phyloP scores from a whole-genome alignment of 192 early-diverging fungal genomes.

The Coemansia sp. region DNA sequence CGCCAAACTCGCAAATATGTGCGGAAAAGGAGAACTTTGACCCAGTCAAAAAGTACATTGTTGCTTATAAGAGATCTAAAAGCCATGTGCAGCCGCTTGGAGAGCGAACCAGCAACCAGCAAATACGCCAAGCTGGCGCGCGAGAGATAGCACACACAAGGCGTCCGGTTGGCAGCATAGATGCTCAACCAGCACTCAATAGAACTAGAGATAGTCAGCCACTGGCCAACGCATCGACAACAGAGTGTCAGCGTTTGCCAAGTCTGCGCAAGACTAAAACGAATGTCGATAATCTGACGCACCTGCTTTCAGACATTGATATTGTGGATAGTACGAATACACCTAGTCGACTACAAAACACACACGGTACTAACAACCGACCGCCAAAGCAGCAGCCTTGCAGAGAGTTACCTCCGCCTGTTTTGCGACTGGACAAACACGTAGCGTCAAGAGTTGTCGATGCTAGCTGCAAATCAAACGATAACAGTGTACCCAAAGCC shows the following conservation, averaged over 20 bases:
- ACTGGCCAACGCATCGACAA: not conserved
- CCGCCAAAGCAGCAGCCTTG: not conserved
- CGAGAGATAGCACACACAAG: not conserved
- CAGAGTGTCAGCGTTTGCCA: not conserved
- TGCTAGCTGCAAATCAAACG: not conserved
- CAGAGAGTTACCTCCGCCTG: not conserved
- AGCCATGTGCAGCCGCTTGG: slow-evolving; percentile 7
- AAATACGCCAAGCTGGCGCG: not conserved
- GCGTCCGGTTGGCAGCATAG: not conserved
- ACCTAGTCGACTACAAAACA: not conserved
- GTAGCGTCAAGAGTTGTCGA: not conserved
- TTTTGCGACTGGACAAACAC: not conserved
- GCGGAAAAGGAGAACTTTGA: slow-evolving; percentile 50
- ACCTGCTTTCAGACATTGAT: slow-evolving; percentile 10
- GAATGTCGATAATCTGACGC: slow-evolving; percentile 6
- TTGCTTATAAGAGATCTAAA: not conserved
- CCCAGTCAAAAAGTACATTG: slow-evolving; percentile 22
- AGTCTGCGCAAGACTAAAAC: not conserved
- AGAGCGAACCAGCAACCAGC: not conserved
- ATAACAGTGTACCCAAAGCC: not conserved
- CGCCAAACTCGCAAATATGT: slow-evolving; percentile 27
- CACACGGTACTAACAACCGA: not conserved
- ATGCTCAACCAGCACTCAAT: not conserved
- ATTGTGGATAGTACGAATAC: slow-evolving; percentile 5
- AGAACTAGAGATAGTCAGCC: not conserved